These are phyloP conservation scores for Cyclanthera cordifolia DNA, from an alignment of 306 rosid genomes.

Conservation along the genomic window DNA sequence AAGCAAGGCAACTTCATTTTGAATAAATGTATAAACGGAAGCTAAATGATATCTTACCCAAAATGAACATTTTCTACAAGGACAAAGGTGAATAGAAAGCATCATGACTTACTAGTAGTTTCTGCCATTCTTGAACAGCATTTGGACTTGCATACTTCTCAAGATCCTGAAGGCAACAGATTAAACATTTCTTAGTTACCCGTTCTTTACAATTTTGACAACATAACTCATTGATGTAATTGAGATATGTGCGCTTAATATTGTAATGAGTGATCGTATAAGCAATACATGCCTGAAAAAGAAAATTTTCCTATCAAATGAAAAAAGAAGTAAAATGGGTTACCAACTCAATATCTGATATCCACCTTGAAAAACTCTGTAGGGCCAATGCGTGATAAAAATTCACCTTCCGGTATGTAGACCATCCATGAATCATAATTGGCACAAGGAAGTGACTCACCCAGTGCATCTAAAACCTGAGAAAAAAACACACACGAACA, in stretches of 20 bases:
- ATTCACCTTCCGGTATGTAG: constrained; percentile 72
- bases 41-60: neutral
- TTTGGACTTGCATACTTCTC: constrained; percentile 63
- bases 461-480: constrained; percentile 80
- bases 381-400: constrained; percentile 89
- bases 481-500: no score
- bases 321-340: constrained; percentile 11
- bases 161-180: constrained; percentile 48
- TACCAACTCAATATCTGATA: constrained; percentile 11
- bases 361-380: constrained; percentile 70
- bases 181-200: constrained; percentile 3
- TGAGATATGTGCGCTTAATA: neutral
- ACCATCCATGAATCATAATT: constrained; percentile 95
- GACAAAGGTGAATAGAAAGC: neutral
- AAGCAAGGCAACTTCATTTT: constrained; percentile 21
- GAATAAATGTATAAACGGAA: neutral
- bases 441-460: constrained; percentile 68
- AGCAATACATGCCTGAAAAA: neutral
- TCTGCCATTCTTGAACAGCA: constrained; percentile 74
- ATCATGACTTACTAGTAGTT: constrained; percentile 37
- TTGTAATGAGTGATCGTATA: neutral
- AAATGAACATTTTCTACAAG: neutral
- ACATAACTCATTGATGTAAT: neutral
- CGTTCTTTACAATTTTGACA: neutral
- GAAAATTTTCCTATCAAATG: neutral